Base-by-base conservation (phyloP, 1,284 basidiomycete genomes). In the Leccinum griseonigrum region DNA sequence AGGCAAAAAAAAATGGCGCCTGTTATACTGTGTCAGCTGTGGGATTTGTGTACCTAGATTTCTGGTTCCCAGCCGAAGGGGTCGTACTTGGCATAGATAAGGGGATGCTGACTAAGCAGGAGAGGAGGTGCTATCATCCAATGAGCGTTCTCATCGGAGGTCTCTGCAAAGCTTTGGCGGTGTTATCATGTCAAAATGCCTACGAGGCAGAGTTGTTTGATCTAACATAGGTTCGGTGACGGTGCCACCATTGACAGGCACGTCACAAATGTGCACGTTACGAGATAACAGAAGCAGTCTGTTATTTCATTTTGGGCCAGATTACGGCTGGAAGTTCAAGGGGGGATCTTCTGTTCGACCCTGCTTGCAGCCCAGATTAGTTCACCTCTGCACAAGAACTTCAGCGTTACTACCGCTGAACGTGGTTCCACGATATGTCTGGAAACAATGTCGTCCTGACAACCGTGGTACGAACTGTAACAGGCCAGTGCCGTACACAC, bases 1-100 rank as follows among this genome's bases (percentile, higher is more conserved):
- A 58, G 34, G n/a, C 9, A 22, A 53, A 18, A 43, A 22, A 22
- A 54, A 29, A 34, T 8, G 2, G 18, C 2, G 53, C 32, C n/a
- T 64, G 56, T 73, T 70, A 75, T 74, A 71, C 31, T 36, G n/a
- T 34, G 51, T 7, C 2, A 1, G 1, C 40, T 71, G 67, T 71
- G 72, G 59, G 65, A 74, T 62, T 60, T 58, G 34, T 53, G 62
- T 67, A 54, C 65, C 56, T 63, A 38, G 38, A 4, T 50, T 22
- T 54, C 22, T 28, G 28, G 18, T 61, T 63, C 53, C 54, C 38
- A 60, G 32, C 34, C 22, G 50, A 32, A 43, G 43, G 46, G 40
- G 56, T 22, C 52, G 26, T 2, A 46, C 63, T 65, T 64, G 65
- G 68, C 68, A 53, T 48, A 64, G 72, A 74, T 71, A 71, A 71